Percentiles rank a stretch among this genome's conserved stretches.
Evolutionary conservation across 257 asterid genomes (phyloP).

Genomic region (Scutellaria baicalensis): DNA sequence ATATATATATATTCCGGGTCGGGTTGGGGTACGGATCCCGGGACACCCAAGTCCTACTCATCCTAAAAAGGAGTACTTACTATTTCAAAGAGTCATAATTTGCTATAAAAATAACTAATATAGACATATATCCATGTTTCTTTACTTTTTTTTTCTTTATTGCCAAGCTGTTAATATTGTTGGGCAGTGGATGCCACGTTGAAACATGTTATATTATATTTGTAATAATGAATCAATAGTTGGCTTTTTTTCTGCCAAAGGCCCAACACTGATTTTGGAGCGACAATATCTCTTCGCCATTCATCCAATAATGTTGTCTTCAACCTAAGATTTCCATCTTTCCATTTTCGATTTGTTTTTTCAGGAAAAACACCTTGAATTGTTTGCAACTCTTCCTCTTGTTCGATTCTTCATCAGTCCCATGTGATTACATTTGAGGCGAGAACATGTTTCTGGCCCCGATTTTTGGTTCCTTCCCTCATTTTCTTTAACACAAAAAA

Average conservation of each 20-base stretch:
- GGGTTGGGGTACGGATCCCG: too few relatives aligned
- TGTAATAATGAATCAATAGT: slow-evolving; percentile 4
- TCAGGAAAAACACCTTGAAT: background rate
- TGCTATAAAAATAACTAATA: too few relatives aligned
- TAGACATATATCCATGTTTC: too few relatives aligned
- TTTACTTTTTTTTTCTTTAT: too few relatives aligned
- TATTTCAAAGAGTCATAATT: too few relatives aligned
- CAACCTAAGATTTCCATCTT: background rate
- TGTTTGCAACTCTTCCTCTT: slow-evolving; percentile 8
- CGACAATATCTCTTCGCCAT: slow-evolving; percentile 48
- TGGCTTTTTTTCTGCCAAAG: too few relatives aligned
- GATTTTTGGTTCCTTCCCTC: background rate
- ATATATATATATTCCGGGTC: too few relatives aligned
- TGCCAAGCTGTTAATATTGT: slow-evolving; percentile 7
- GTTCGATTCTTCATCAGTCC: background rate
- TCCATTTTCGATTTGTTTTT: background rate
- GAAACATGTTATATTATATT: background rate
- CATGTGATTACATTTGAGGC: background rate
- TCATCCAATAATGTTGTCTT: slow-evolving; percentile 13
- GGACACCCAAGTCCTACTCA: too few relatives aligned
- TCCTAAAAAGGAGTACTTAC: too few relatives aligned
- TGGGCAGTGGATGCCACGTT: slow-evolving; percentile 31
- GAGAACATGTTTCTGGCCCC: slow-evolving; percentile 16
- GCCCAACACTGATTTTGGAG: slow-evolving; percentile 34
- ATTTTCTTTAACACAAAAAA: too few relatives aligned